Conservation (phyloP, 2,329 filamentous ascomycete species). For the Ascochyta fabae region DNA sequence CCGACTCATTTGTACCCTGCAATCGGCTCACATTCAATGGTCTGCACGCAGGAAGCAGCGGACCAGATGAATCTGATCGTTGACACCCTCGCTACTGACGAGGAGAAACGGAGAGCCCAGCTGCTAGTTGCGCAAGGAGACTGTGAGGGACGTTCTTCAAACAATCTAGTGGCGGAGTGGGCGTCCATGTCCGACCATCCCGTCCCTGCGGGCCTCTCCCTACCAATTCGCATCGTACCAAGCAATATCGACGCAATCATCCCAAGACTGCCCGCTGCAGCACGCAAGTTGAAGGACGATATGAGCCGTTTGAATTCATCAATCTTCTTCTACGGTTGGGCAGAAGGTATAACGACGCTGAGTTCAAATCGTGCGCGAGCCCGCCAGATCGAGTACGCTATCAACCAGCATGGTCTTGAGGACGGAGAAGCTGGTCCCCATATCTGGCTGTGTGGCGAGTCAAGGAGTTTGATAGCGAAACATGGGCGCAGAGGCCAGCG, state of each 20-base stretch:
- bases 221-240: constrained; percentile 65
- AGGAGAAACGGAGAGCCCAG: constrained; percentile 60
- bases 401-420: constrained; percentile 59
- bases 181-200: constrained; percentile 59
- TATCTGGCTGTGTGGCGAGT: constrained; percentile 70
- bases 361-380: constrained; percentile 73
- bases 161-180: constrained; percentile 34
- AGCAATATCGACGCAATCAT: constrained; percentile 51
- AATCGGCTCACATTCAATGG: constrained; percentile 61
- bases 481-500: constrained; percentile 31
- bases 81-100: constrained; percentile 47
- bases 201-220: constrained; percentile 60
- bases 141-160: constrained; percentile 10
- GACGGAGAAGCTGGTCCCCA: constrained; percentile 65
- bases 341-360: constrained; percentile 66
- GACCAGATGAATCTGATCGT: constrained; percentile 63
- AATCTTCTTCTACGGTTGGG: constrained; percentile 77
- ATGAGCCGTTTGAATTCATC: constrained; percentile 69
- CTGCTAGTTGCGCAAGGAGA: constrained; percentile 62
- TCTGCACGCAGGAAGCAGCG: constrained; percentile 71
- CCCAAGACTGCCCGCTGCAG: constrained; percentile 53
- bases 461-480: constrained; percentile 71
- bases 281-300: constrained; percentile 53
- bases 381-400: constrained; percentile 66
- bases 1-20: constrained; percentile 68